Percentiles rank a stretch among this genome's conserved stretches.
Evolutionary conservation across 805 yeast species (phyloP).

Genomic region (Starmerella ratchasimensis): DNA sequence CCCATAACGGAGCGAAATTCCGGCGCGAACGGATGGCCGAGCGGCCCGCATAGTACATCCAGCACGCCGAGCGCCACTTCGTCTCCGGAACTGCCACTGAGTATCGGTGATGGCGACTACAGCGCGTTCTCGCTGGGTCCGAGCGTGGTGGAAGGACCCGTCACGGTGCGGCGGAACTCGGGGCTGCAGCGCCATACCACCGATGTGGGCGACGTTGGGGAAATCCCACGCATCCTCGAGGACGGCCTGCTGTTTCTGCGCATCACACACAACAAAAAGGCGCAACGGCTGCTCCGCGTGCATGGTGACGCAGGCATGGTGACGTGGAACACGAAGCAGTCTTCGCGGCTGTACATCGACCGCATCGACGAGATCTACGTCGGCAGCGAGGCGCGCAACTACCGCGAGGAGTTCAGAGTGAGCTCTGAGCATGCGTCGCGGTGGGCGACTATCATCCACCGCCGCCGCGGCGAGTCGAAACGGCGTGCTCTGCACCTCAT

Average conservation of each 20-base stretch:
- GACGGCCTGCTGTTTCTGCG: slow-evolving; percentile 50
- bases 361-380: slow-evolving; percentile 48
- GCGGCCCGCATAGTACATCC: too few relatives aligned
- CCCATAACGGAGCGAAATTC: neutral
- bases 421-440: slow-evolving; percentile 46
- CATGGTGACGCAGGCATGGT: slow-evolving; percentile 43
- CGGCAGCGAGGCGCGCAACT: slow-evolving; percentile 64
- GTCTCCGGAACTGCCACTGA: neutral
- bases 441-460: slow-evolving; percentile 77
- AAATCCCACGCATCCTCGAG: slow-evolving; percentile 13
- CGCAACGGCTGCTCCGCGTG: slow-evolving; percentile 42
- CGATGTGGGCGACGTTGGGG: neutral
- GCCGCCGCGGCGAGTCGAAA: slow-evolving; percentile 41
- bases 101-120: too few relatives aligned
- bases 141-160: slow-evolving; percentile 13
- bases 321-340: slow-evolving; percentile 40
- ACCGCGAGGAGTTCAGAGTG: slow-evolving; percentile 71
- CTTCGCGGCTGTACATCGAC: slow-evolving; percentile 40
- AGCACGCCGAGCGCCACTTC: neutral
- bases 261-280: slow-evolving; percentile 56
- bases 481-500: slow-evolving; percentile 69
- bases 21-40: neutral
- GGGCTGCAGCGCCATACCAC: slow-evolving; percentile 13
- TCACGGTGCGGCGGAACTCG: slow-evolving; percentile 20
- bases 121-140: too few relatives aligned